Evolutionary conservation across 192 early-diverging fungal genomes (phyloP).

Genomic region (Podila epicladia): DNA sequence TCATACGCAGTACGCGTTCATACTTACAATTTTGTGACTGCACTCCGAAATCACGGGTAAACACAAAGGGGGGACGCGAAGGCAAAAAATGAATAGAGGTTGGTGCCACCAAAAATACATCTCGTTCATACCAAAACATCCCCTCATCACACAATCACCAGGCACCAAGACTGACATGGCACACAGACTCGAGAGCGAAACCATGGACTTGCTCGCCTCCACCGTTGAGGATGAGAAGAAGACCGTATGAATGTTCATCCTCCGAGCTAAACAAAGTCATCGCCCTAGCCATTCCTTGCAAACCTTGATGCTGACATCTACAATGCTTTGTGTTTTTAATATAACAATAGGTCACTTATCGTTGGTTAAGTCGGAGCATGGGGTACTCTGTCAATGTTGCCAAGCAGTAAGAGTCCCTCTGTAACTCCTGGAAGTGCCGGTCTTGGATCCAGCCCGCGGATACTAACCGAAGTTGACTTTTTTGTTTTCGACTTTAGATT

Average conservation of each 20-base stretch:
- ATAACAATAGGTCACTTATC: conserved; percentile 31
- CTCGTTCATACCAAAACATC: not conserved
- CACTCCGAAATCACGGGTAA: too few species aligned
- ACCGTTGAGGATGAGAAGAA: conserved; percentile 44
- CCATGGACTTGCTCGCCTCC: conserved; percentile 26
- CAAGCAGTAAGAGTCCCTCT: conserved; percentile 13
- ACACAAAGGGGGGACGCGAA: too few species aligned
- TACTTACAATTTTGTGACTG: too few species aligned
- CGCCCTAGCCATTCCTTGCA: not conserved
- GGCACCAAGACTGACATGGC: not conserved
- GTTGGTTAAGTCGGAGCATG: conserved; percentile 48
- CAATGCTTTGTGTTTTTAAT: not conserved
- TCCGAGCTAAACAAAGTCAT: not conserved
- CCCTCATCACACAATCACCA: not conserved
- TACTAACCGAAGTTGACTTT: not conserved
- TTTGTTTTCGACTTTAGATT: conserved; percentile 3
- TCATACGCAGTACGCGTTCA: too few species aligned
- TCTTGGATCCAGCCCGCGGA: not conserved
- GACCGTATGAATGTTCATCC: conserved; percentile 9
- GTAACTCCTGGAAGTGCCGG: not conserved
- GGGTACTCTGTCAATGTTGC: conserved; percentile 48
- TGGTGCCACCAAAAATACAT: too few species aligned
- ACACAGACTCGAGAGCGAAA: conserved; percentile 25
- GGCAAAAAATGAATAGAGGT: too few species aligned
- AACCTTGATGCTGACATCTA: not conserved